A percentile compares a stretch with the other conserved stretches of the same genome.
Evolutionary conservation across 2,329 filamentous ascomycete species (phyloP).

Genomic region (Massarina eburnea): DNA sequence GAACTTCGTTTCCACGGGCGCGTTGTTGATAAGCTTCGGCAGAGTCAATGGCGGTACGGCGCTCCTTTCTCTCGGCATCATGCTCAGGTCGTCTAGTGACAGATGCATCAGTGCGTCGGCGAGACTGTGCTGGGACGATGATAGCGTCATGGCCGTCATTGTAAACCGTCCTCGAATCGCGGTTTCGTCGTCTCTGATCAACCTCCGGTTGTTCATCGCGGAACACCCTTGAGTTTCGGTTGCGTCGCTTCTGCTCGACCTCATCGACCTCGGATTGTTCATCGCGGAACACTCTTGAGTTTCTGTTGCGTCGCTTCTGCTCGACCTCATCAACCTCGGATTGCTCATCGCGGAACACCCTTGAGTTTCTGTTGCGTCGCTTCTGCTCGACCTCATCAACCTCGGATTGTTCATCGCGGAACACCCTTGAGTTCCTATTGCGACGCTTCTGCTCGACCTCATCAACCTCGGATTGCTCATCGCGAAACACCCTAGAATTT

Average conservation of each 20-base stretch:
- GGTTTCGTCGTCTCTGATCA: constrained; percentile 13
- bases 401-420: constrained; percentile 14
- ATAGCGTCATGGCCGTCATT: constrained; percentile 14
- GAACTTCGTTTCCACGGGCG: constrained; percentile 28
- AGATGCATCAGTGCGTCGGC: constrained; percentile 26
- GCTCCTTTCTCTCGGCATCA: constrained; percentile 18
- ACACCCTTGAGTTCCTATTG: constrained; percentile 11
- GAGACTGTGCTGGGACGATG: constrained; percentile 15
- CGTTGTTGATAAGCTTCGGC: constrained; percentile 35
- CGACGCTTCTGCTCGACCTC: constrained; percentile 5
- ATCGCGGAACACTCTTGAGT: constrained; percentile 12
- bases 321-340: constrained; percentile 10
- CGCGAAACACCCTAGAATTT: constrained; percentile 11
- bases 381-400: constrained; percentile 19
- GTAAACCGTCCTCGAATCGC: constrained; percentile 11
- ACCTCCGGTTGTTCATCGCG: constrained; percentile 17
- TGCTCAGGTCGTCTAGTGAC: constrained; percentile 21
- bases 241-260: constrained; percentile 5
- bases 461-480: constrained; percentile 4
- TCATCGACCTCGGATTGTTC: constrained; percentile 1
- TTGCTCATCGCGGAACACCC: too few species aligned
- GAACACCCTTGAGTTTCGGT: constrained; percentile 12
- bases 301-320: constrained; percentile 10
- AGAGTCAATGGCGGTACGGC: constrained; percentile 14
- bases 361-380: constrained; percentile 10